Percentiles rank a stretch among this genome's conserved stretches.
phyloP scores from a whole-genome alignment of 495 filamentous ascomycete genomes.

The Trichoderma virens region DNA sequence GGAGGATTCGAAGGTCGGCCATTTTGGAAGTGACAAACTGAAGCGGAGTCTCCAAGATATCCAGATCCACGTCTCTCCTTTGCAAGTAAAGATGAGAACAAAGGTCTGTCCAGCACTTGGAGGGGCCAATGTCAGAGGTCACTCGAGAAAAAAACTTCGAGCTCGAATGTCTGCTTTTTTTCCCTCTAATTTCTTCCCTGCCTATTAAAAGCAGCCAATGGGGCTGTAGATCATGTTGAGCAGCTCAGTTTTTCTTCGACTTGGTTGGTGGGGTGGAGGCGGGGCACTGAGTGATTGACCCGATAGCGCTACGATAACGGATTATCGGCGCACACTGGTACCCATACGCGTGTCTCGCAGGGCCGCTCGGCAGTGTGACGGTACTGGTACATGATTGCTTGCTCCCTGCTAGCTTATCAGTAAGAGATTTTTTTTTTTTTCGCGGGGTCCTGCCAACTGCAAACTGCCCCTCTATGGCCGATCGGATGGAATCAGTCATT shows the following conservation, averaged over 20 bases:
- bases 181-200: neutral
- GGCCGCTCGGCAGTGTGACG: neutral
- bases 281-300: neutral
- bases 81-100: slow-evolving; percentile 15
- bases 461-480: neutral
- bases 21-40: slow-evolving; percentile 9
- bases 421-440: neutral
- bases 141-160: neutral
- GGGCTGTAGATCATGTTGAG: neutral
- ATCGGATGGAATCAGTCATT: neutral
- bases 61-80: slow-evolving; percentile 13
- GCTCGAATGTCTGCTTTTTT: slow-evolving; percentile 15
- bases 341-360: neutral
- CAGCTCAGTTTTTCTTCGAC: neutral
- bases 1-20: slow-evolving; percentile 53
- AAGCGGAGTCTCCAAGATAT: neutral
- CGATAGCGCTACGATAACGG: slow-evolving; percentile 4
- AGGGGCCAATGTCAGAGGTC: slow-evolving; percentile 1
- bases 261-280: neutral
- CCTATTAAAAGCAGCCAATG: neutral
- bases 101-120: slow-evolving; percentile 2
- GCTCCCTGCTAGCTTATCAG: neutral
- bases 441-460: slow-evolving; percentile 2
- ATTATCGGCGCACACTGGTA: neutral
- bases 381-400: neutral